These are phyloP conservation scores for Peterozyma xylosa DNA, from an alignment of 805 yeast species.

Conservation along the genomic window DNA sequence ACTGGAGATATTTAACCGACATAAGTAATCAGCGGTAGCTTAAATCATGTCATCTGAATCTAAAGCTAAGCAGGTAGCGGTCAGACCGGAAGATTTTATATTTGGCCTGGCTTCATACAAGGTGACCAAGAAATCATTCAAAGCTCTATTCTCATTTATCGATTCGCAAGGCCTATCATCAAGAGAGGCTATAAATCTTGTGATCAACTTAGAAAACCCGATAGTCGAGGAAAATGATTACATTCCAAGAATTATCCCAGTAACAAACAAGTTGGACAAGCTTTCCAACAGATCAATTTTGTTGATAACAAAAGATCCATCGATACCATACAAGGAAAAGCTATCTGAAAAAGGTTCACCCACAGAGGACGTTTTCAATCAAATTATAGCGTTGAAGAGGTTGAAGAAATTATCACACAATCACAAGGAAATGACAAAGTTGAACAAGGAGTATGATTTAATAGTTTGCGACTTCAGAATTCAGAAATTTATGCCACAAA, in stretches of 20 bases:
- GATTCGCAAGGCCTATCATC: slow-evolving; percentile 8
- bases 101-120: slow-evolving; percentile 11
- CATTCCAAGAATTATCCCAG: slow-evolving; percentile 52
- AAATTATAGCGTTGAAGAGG: slow-evolving; percentile 52
- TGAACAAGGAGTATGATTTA: slow-evolving; percentile 57
- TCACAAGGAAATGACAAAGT: slow-evolving; percentile 35
- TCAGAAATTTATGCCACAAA: slow-evolving; percentile 47
- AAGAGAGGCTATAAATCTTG: slow-evolving; percentile 26
- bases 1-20: no score
- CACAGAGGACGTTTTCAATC: slow-evolving; percentile 56
- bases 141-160: slow-evolving; percentile 24
- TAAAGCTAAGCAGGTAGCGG: not conserved
- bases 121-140: slow-evolving; percentile 17
- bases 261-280: slow-evolving; percentile 42
- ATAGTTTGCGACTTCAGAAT: slow-evolving; percentile 66
- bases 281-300: slow-evolving; percentile 44
- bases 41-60: no score
- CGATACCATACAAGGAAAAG: slow-evolving; percentile 42
- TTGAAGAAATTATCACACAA: slow-evolving; percentile 38
- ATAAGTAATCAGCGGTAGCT: no score
- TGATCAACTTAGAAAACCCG: slow-evolving; percentile 40
- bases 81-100: slow-evolving; percentile 5
- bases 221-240: slow-evolving; percentile 36
- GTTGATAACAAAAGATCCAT: slow-evolving; percentile 70
- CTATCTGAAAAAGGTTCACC: slow-evolving; percentile 40